These are phyloP conservation scores for Ceratorhiza oryzae-sativae DNA, from an alignment of 1,284 basidiomycete genomes.

Conservation along the genomic window DNA sequence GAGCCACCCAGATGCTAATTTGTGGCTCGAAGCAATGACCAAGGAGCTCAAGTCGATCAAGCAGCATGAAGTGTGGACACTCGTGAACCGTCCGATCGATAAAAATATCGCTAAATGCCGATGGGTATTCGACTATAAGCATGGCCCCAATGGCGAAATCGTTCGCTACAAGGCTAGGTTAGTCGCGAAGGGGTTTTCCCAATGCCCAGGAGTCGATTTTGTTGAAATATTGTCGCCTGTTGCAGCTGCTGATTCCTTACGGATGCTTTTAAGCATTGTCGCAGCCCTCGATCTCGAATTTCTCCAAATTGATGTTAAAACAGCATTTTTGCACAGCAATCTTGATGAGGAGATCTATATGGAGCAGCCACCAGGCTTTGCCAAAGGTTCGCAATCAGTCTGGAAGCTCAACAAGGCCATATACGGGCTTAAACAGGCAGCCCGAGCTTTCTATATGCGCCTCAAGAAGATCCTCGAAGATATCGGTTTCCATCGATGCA, in stretches of 20 bases:
- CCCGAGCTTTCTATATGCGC: conserved; percentile 1
- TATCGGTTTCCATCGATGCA: conserved; percentile 10
- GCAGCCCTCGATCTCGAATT: conserved; percentile 24
- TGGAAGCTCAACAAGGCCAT: conserved; percentile 41
- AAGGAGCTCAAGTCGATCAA: conserved; percentile 15
- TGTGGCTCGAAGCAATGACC: conserved; percentile 28
- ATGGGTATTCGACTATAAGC: conserved; percentile 50
- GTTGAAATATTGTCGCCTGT: conserved; percentile 43
- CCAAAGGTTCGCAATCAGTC: conserved; percentile 31
- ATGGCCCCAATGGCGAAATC: conserved; percentile 47
- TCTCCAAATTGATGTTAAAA: conserved; percentile 48
- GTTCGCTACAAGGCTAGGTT: conserved; percentile 49
- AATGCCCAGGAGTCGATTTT: conserved; percentile 44
- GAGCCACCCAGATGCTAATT: conserved; percentile 3
- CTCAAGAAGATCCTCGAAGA: conserved; percentile 15
- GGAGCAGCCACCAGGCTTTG: conserved; percentile 46
- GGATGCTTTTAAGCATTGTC: conserved; percentile 37
- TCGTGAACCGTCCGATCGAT: conserved; percentile 17
- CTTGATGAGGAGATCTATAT: conserved; percentile 50
- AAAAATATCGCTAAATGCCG: conserved; percentile 15
- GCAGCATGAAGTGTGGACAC: conserved; percentile 8
- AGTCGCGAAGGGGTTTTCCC: conserved; percentile 53
- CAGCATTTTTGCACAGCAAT: conserved; percentile 49
- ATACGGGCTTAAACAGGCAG: conserved; percentile 48
- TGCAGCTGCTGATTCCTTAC: conserved; percentile 36